These are phyloP conservation scores for Lentinula raphanica DNA, from an alignment of 768 basidiomycete species.

Conservation along the genomic window DNA sequence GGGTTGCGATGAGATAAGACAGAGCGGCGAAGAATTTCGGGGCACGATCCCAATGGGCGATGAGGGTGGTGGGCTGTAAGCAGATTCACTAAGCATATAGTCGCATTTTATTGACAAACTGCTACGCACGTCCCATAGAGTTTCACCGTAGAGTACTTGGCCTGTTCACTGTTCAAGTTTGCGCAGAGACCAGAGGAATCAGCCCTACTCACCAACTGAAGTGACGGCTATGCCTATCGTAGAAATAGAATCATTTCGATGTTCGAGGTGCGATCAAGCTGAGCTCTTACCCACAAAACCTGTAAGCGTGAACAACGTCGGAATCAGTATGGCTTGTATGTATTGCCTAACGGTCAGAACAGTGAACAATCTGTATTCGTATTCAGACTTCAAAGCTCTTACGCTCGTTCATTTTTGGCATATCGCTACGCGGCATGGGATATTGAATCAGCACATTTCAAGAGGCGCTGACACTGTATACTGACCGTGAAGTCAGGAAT, in stretches of 20 bases:
- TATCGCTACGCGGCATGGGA: conserved; percentile 39
- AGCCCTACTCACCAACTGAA: conserved; percentile 43
- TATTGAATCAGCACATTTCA: neutral
- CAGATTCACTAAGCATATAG: neutral
- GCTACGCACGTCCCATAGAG: conserved; percentile 50
- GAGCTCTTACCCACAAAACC: conserved; percentile 44
- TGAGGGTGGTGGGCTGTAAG: conserved; percentile 51
- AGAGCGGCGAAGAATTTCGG: conserved; percentile 82
- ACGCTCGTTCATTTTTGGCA: conserved; percentile 63
- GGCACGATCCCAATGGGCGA: conserved; percentile 77
- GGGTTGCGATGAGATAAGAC: conserved; percentile 65
- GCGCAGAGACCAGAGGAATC: neutral
- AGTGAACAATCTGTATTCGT: neutral
- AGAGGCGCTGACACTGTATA: neutral
- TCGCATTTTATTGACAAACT: neutral
- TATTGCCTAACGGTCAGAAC: conserved; percentile 46
- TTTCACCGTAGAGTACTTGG: conserved; percentile 59
- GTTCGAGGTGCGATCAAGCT: no score
- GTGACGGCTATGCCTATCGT: conserved; percentile 73
- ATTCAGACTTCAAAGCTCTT: conserved; percentile 21
- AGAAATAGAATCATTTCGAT: neutral
- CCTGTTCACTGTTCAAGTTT: neutral
- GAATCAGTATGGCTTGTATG: conserved; percentile 71
- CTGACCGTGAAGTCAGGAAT: conserved; percentile 77
- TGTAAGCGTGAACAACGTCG: conserved; percentile 67